Percentiles rank a stretch among this genome's conserved stretches.
Evolutionary conservation across 257 asterid genomes (phyloP).

Genomic region (Solanum chaucha): DNA sequence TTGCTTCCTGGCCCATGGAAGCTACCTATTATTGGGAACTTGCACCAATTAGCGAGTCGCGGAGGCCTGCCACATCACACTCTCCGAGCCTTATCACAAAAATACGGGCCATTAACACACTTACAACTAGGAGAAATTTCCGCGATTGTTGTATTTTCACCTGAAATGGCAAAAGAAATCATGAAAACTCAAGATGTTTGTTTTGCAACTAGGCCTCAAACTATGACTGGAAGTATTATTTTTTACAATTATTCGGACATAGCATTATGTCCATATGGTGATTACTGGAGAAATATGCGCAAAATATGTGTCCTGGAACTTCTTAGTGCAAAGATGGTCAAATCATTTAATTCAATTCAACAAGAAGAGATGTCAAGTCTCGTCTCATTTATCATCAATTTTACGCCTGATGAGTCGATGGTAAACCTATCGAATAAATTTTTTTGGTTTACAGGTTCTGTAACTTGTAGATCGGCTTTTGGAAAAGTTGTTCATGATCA

Average conservation of each 20-base stretch:
- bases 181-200: neutral
- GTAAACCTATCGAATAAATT: neutral
- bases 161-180: neutral
- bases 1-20: slow-evolving; percentile 1
- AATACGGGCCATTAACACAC: neutral
- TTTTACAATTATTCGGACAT: neutral
- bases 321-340: neutral
- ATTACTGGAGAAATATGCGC: neutral
- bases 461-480: neutral
- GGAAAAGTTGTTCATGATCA: neutral
- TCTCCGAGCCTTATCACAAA: neutral
- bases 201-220: neutral
- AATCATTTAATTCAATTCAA: neutral
- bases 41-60: neutral
- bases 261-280: neutral
- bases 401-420: neutral
- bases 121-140: neutral
- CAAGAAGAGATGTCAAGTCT: neutral
- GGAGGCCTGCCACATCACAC: neutral
- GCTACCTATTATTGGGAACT: neutral
- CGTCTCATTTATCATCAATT: neutral
- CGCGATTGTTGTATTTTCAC: neutral
- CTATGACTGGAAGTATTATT: neutral
- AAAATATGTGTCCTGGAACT: neutral
- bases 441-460: neutral